Evolutionary conservation across 2,329 filamentous ascomycete species (phyloP), one percentile per base, ranked within the genome.

Genomic region (Colletotrichum australisinense): DNA sequence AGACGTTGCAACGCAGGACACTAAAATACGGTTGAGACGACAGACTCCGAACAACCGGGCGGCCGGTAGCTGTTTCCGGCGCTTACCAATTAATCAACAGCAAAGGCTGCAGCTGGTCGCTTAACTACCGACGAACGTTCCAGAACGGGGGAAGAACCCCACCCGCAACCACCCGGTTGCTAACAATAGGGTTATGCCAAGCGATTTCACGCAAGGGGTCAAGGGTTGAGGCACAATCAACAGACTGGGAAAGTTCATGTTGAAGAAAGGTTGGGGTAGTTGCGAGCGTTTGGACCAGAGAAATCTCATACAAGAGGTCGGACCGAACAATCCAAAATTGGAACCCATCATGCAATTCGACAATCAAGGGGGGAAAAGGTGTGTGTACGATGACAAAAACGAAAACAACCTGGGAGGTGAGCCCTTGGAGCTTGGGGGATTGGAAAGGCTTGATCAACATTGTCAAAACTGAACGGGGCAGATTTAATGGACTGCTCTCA

Each of bases 131-230:
- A 72, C 59, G 66, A 72, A 73, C 53, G 19, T 73, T 69, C 60
- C 70, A 73, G 60, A 70, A 73, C 38, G 42, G 66, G 70, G 70
- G 59, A 42, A 56, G 30, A 63, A 42, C 58, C 30, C 70, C 70
- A 70, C 66, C 59, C 19, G 49, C 64, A 72, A 52, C 63, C 57
- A 49, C 69, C 69, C 57, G 26, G 64, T 63, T 72, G 49, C 69
- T 72, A 72, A 72, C 64, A 68, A 57, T 72, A 72, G 69, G 57
- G 65, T 22, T 35, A 49, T 49, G 69, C 69, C 69, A 68, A 72
- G 69, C 42, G 19, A 35, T 49, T n/a, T 28, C 12, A 32, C 49
- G 57, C 64, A 67, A 38, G 69, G 69, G 64, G 64, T 56, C 64
- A 67, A 38, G 69, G 64, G 64, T 56, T 57, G 49, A 58, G 69